A percentile compares a stretch with the other conserved stretches of the same genome.
Conservation (phyloP, 306 rosid genomes). For the Glycine latifolia region DNA sequence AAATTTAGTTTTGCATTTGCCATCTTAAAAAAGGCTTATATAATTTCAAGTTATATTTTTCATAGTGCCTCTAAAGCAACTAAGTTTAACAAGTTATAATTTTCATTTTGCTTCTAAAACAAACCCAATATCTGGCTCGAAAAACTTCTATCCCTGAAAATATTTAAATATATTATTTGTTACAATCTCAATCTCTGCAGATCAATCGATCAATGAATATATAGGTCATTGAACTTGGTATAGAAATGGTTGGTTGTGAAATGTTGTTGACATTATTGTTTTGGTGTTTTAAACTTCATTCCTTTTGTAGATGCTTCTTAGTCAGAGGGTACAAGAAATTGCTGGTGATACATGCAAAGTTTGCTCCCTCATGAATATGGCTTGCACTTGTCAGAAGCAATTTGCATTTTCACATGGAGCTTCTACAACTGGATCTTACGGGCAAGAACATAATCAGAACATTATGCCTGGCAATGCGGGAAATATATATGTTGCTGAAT, state of each 20-base stretch:
- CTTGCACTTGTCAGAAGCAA: slow-evolving; percentile 88
- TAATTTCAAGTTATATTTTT: slow-evolving; percentile 31
- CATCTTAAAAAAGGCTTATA: slow-evolving; percentile 26
- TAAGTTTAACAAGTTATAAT: slow-evolving; percentile 21
- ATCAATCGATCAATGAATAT: slow-evolving; percentile 27
- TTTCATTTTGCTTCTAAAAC: slow-evolving; percentile 36
- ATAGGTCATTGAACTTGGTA: neutral
- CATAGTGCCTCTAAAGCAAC: slow-evolving; percentile 30
- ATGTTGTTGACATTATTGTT: slow-evolving; percentile 35
- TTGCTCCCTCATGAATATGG: slow-evolving; percentile 79
- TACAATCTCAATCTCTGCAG: slow-evolving; percentile 22
- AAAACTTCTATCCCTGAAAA: slow-evolving; percentile 24
- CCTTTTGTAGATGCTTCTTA: slow-evolving; percentile 83
- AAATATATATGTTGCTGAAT: slow-evolving; percentile 80
- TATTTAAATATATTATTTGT: slow-evolving; percentile 9
- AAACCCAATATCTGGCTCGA: slow-evolving; percentile 19
- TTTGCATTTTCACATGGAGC: slow-evolving; percentile 75
- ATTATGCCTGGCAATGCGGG: slow-evolving; percentile 70
- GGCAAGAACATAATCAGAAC: slow-evolving; percentile 83
- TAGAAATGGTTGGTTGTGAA: slow-evolving; percentile 28
- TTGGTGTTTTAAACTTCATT: slow-evolving; percentile 39
- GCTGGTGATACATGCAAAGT: slow-evolving; percentile 90
- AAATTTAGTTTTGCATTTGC: slow-evolving; percentile 22
- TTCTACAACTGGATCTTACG: slow-evolving; percentile 66
- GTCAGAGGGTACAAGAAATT: slow-evolving; percentile 97